Base-by-base conservation (phyloP, 2,329 filamentous ascomycete genomes). In the Exophiala sideris region DNA sequence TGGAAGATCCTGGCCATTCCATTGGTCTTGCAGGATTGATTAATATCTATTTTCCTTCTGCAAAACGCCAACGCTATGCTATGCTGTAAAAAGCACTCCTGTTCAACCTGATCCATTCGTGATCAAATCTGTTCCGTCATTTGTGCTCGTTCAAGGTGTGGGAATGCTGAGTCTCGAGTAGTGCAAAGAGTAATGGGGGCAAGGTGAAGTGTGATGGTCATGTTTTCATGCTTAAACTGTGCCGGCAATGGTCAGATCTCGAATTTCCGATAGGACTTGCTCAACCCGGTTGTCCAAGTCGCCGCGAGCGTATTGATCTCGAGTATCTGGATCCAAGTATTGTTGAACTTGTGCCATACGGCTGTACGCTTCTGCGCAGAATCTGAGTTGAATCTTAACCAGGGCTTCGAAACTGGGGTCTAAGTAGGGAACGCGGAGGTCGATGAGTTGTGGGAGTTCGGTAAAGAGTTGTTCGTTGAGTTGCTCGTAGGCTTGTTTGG, bases 261-360 rank as follows among this genome's bases (percentile, higher is more conserved):
- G 80, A 71, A 99, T 99, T 78, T 99, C 91, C 68, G 96, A 91
- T 73, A 99, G 70, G 39, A 97, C 94, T 73, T 97, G 87, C 74
- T 99, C 94, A 29, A 99, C 94, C 62, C 90, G 79, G 57, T 85
- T 87, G 70, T 99, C 94, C 64, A 99, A 76, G 62, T 96, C 89
- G 21, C 94, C 94, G 65, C 91, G 85, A 1, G 94, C 94, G 72
- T 99, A 99, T 73, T 96, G 88, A 62, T 99, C 94, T 71, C 94
- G 82, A 48, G 92, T 97, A 68, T 96, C 91, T 29, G 92, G 88
- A 69, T 97, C 94, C 32, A 99, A 80, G 71, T 96, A 97, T 75
- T 99, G 94, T 76, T 99, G 94, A 53, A 99, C 95, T 76, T 99
- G 95, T 21, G 95, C 94, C 94, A 99, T 99, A 45, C 94, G 82